Percentiles rank a stretch among this genome's conserved stretches.
Evolutionary conservation across 2,329 filamentous ascomycete genomes (phyloP).

Genomic region (Daldinia sp.): DNA sequence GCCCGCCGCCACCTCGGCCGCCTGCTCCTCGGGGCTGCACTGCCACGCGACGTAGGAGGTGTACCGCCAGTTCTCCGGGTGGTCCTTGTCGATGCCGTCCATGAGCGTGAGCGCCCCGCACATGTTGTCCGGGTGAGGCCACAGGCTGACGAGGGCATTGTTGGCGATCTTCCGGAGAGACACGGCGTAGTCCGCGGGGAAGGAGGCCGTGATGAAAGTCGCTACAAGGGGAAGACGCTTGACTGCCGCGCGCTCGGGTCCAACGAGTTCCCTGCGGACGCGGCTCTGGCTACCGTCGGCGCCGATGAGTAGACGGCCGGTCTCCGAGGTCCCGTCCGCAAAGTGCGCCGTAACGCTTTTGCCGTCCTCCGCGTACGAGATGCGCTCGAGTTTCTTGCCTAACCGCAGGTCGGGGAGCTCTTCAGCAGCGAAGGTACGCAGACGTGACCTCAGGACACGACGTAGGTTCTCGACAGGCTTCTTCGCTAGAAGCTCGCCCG

Average conservation of each 20-base stretch:
- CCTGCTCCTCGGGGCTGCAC: constrained; percentile 56
- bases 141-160: constrained; percentile 59
- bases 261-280: constrained; percentile 50
- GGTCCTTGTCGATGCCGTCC: constrained; percentile 53
- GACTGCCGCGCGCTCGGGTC: constrained; percentile 48
- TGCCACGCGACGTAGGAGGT: constrained; percentile 63
- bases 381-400: constrained; percentile 54
- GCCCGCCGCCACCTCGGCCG: constrained; percentile 48
- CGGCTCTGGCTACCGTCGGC: constrained; percentile 52
- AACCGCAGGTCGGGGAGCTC: constrained; percentile 53
- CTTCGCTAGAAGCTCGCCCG: constrained; percentile 38
- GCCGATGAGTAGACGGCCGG: constrained; percentile 51
- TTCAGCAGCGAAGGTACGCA: constrained; percentile 53
- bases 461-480: constrained; percentile 37
- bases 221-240: constrained; percentile 58
- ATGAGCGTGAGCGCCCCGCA: constrained; percentile 62
- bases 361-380: constrained; percentile 51
- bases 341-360: constrained; percentile 49
- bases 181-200: constrained; percentile 57
- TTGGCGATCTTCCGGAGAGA: constrained; percentile 55
- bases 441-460: constrained; percentile 50
- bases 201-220: constrained; percentile 59
- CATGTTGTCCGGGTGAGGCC: constrained; percentile 58
- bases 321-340: constrained; percentile 49
- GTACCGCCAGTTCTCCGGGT: constrained; percentile 58